phyloP scores from a whole-genome alignment of 2,329 filamentous ascomycete species.

The Fonsecaea nubica region DNA sequence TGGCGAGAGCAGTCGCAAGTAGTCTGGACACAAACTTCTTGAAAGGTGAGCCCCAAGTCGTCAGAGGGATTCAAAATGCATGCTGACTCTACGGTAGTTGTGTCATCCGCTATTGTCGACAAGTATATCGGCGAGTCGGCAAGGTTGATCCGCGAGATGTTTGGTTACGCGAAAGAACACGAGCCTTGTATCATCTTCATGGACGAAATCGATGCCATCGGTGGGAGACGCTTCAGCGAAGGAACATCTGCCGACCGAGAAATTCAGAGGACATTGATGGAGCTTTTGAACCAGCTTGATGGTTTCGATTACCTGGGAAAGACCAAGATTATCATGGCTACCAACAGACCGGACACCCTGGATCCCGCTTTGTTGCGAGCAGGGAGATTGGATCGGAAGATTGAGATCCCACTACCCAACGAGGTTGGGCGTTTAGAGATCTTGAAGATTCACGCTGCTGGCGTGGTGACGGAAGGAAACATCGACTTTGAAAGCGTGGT shows the following conservation, averaged over 20 bases:
- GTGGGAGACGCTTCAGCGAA: conserved; percentile 93
- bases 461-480: conserved; percentile 88
- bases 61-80: neutral
- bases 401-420: conserved; percentile 96
- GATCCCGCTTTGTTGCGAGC: conserved; percentile 92
- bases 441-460: conserved; percentile 92
- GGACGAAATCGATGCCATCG: conserved; percentile 99
- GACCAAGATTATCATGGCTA: conserved; percentile 99
- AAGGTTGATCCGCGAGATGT: conserved; percentile 97
- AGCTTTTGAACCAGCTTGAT: conserved; percentile 96
- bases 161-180: conserved; percentile 98
- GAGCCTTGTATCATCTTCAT: conserved; percentile 99
- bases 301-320: conserved; percentile 99
- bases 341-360: conserved; percentile 94
- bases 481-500: conserved; percentile 99
- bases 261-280: conserved; percentile 98
- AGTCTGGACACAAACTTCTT: conserved; percentile 97
- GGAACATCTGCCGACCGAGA: conserved; percentile 97
- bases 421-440: conserved; percentile 96
- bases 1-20: conserved; percentile 93
- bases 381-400: conserved; percentile 93
- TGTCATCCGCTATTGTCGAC: conserved; percentile 98
- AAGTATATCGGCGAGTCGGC: conserved; percentile 99
- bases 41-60: conserved; percentile 70
- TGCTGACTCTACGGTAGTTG: conserved; percentile 65